Evolutionary conservation across 1,139 yeast species (phyloP), one percentile per base, ranked within the genome.

Genomic region (Taiozyma onychis): DNA sequence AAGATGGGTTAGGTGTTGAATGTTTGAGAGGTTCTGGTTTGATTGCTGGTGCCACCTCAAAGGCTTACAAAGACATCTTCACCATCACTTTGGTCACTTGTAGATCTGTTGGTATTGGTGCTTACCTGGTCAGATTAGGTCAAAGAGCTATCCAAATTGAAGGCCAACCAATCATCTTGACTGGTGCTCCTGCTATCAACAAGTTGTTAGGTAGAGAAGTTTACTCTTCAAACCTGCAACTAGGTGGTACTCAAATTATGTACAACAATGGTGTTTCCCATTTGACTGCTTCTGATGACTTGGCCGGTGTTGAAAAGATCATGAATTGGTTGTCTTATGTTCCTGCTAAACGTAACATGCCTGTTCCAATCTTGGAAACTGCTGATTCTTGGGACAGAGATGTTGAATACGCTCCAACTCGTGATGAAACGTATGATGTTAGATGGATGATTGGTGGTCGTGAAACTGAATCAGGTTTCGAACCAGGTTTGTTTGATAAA

Each of bases 91-190:
- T 93, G 69, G 99, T 93, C 49, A 93, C 99, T 24, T 91, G 98
- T 75, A 85, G 99, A 77, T 90, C 98, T 45, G 99, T 93, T 64
- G 99, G 99, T 83, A 93, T 93, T 70, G 99, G 99, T 77, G 99
- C 99, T 45, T 93, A 93, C 68, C 79, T 93, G 68, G 99, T 93
- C 44, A 86, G 99, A 73, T 80, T 93, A 58, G 99, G 99, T 66
- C 98, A 93, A 78, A 88, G 99, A 78, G 96, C 98, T 45, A 91
- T 93, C 65, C 99, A 93, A 76, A 87, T 93, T 62, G 98, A 93
- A 69, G 99, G 99, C 47, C 98, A 93, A 73, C 99, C 99, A 53
- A 90, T 93, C 62, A 93, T 93, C 61, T 83, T 93, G 66, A 93
- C 99, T 51, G 99, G 99, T 78, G 99, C 99, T 53, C 97, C 97